Conservation (phyloP, 2,329 filamentous ascomycete species). For the Dendryphion nanum region DNA sequence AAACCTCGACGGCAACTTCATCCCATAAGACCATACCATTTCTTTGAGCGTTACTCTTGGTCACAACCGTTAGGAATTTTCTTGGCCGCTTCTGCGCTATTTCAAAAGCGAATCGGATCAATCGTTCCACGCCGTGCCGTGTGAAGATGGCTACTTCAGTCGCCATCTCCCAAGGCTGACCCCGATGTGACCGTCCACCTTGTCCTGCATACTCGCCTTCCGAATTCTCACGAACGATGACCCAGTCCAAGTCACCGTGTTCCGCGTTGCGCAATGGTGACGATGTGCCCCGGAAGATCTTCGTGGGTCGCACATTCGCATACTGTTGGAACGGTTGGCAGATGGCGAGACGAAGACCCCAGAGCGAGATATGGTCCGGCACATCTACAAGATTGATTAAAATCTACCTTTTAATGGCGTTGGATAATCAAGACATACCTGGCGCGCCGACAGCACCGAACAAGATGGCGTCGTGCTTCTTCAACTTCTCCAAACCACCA, state of each 20-base stretch:
- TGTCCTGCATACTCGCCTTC: slow-evolving; percentile 52
- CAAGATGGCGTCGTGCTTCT: slow-evolving; percentile 55
- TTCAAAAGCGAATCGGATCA: slow-evolving; percentile 50
- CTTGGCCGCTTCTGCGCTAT: slow-evolving; percentile 43
- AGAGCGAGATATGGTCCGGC: slow-evolving; percentile 66
- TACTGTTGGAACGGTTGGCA: slow-evolving; percentile 68
- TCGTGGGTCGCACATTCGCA: slow-evolving; percentile 61
- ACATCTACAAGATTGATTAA: too few relatives aligned
- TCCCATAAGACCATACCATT: slow-evolving; percentile 53
- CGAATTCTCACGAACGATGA: slow-evolving; percentile 49
- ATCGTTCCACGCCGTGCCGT: slow-evolving; percentile 45
- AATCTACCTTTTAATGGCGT: too few relatives aligned
- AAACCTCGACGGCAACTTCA: slow-evolving; percentile 46
- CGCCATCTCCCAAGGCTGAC: slow-evolving; percentile 40
- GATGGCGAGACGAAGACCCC: slow-evolving; percentile 66
- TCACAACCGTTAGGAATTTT: slow-evolving; percentile 51
- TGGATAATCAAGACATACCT: slow-evolving; percentile 25
- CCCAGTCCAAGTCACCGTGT: slow-evolving; percentile 45
- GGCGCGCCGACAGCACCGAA: slow-evolving; percentile 62
- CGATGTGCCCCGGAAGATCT: slow-evolving; percentile 43
- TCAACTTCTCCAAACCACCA: slow-evolving; percentile 51
- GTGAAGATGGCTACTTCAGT: slow-evolving; percentile 51
- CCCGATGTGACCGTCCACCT: slow-evolving; percentile 44
- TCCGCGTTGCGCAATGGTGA: slow-evolving; percentile 41
- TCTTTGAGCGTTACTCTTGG: slow-evolving; percentile 50